A percentile compares a stretch with the other conserved stretches of the same genome.
These are phyloP conservation scores for Leishmania guyanensis DNA, from an alignment of 208 protist species.

Conservation along the genomic window DNA sequence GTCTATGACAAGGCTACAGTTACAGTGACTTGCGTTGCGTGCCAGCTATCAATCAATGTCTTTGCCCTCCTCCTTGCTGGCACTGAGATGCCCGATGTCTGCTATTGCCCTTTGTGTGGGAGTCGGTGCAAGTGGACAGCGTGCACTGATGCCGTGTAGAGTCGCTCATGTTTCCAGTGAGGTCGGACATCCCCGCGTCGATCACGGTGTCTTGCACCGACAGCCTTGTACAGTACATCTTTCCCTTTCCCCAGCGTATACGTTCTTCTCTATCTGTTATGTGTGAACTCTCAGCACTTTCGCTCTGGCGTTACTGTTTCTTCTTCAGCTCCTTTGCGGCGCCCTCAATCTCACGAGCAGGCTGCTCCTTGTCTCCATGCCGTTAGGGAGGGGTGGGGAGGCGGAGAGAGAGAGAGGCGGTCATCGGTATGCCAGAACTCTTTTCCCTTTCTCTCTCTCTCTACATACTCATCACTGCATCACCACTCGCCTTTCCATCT, in stretches of 20 bases:
- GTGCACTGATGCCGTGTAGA: neutral
- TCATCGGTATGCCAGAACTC: neutral
- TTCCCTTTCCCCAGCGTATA: neutral
- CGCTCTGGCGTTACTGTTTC: neutral
- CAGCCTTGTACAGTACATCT: neutral
- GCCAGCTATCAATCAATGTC: constrained; percentile 12
- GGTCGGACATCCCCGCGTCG: neutral
- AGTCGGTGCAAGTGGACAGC: neutral
- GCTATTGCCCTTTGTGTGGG: constrained; percentile 25
- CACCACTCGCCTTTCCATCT: neutral
- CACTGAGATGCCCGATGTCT: neutral
- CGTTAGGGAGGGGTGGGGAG: neutral
- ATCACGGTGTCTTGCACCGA: neutral
- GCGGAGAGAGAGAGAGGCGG: neutral
- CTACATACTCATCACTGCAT: neutral
- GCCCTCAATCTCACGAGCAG: neutral
- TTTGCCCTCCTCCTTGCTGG: constrained; percentile 11
- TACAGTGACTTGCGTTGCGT: constrained; percentile 16
- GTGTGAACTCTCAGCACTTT: neutral
- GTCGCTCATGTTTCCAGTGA: neutral
- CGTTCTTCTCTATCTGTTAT: neutral
- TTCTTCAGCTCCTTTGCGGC: neutral
- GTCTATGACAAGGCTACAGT: constrained; percentile 7
- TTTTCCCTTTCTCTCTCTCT: neutral
- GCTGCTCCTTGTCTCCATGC: neutral